A percentile compares a stretch with the other conserved stretches of the same genome.
phyloP scores from a whole-genome alignment of 1,139 yeast genomes.

The Yamadazyma oceani region DNA sequence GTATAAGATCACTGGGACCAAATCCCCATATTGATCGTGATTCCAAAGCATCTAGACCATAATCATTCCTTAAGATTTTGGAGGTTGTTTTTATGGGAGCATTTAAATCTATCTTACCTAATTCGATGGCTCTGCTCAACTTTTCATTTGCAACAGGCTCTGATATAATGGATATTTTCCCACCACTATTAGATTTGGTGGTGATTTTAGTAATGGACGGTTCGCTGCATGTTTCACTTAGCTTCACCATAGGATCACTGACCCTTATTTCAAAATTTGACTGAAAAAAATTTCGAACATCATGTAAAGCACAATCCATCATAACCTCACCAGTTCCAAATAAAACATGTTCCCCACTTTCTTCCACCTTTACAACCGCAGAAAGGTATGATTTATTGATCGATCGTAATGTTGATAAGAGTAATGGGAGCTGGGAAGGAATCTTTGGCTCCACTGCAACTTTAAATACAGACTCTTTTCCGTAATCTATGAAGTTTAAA shows the following conservation, averaged over 20 bases:
- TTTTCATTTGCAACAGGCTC: conserved; percentile 63
- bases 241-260: conserved; percentile 80
- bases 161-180: conserved; percentile 68
- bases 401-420: conserved; percentile 66
- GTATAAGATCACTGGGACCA: conserved; percentile 59
- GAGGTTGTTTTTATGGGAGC: conserved; percentile 47
- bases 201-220: conserved; percentile 65
- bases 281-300: conserved; percentile 61
- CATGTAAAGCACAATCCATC: conserved; percentile 81
- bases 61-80: conserved; percentile 54
- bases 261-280: conserved; percentile 70
- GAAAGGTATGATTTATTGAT: conserved; percentile 67
- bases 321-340: conserved; percentile 87
- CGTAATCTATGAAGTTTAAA: conserved; percentile 23
- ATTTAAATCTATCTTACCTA: conserved; percentile 40
- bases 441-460: conserved; percentile 79
- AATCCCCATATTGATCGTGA: conserved; percentile 83
- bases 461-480: conserved; percentile 65
- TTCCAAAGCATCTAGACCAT: conserved; percentile 82
- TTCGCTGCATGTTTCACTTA: conserved; percentile 74
- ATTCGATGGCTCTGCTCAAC: conserved; percentile 58
- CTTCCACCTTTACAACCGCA: conserved; percentile 69
- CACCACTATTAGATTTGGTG: conserved; percentile 56
- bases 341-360: conserved; percentile 83
- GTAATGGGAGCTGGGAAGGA: conserved; percentile 76